Percentiles rank a stretch among this genome's conserved stretches.
phyloP scores from a whole-genome alignment of 2,329 filamentous ascomycete species.

The Helminthosporium solani region DNA sequence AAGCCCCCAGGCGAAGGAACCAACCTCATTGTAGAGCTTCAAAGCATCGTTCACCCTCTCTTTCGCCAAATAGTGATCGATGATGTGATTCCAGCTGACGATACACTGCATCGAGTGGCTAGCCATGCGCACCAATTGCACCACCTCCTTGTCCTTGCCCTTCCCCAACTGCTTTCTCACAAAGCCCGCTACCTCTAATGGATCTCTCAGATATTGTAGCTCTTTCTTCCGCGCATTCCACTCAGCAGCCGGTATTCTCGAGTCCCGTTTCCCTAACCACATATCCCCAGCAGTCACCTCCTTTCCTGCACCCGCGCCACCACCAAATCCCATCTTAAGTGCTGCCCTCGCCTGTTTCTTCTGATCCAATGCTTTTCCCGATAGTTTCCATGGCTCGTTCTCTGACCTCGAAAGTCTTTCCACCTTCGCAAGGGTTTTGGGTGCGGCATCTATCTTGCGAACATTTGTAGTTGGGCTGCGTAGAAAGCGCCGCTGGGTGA shows the following conservation, averaged over 20 bases:
- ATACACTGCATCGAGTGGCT: constrained; percentile 64
- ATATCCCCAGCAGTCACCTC: constrained; percentile 14
- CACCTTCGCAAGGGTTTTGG: constrained; percentile 9
- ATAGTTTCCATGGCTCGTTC: constrained; percentile 30
- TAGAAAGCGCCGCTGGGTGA: constrained; percentile 19
- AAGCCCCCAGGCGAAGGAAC: constrained; percentile 13
- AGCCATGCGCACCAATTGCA: constrained; percentile 67
- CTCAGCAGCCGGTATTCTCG: constrained; percentile 25
- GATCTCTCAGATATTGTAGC: constrained; percentile 66
- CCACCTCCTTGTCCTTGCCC: constrained; percentile 65
- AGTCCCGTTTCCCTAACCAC: constrained; percentile 28
- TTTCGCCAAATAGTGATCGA: constrained; percentile 67
- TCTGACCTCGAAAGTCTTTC: constrained; percentile 10
- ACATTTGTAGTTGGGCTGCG: constrained; percentile 6
- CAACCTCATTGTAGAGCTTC: constrained; percentile 84
- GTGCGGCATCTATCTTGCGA: constrained; percentile 9
- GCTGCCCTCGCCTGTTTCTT: constrained; percentile 24
- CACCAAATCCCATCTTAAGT: constrained; percentile 11
- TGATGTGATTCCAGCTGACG: constrained; percentile 86
- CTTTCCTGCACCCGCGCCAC: constrained; percentile 5
- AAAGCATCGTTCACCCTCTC: constrained; percentile 64
- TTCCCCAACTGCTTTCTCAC: constrained; percentile 62
- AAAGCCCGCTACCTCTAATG: constrained; percentile 68
- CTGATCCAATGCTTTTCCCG: constrained; percentile 24
- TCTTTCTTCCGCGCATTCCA: constrained; percentile 53